phyloP scores from a whole-genome alignment of 2,329 filamentous ascomycete genomes.

The Raffaelea arxii region DNA sequence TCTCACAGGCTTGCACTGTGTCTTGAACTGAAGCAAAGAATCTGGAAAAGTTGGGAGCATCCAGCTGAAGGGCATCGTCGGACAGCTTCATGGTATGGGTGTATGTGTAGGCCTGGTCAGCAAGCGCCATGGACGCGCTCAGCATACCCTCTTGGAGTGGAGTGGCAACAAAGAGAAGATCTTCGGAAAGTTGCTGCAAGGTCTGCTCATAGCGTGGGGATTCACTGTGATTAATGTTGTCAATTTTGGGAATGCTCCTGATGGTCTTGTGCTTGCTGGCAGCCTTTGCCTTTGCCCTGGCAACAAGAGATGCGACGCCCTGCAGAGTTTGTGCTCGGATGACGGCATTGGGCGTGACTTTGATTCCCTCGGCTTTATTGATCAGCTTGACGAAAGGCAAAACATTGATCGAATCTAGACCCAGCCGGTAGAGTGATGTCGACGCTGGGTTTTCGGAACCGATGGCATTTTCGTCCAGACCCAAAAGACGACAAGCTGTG shows the following conservation, averaged over 20 bases:
- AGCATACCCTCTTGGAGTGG: conserved; percentile 18
- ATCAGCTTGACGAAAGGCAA: conserved; percentile 13
- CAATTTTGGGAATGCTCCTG: neutral
- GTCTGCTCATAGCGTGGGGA: conserved; percentile 7
- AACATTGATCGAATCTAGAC: conserved; percentile 15
- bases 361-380: conserved; percentile 8
- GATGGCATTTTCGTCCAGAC: conserved; percentile 6
- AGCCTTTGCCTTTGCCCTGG: neutral
- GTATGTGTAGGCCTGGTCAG: conserved; percentile 14
- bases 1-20: conserved; percentile 16
- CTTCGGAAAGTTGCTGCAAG: conserved; percentile 10
- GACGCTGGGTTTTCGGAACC: conserved; percentile 2
- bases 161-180: conserved; percentile 16
- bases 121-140: conserved; percentile 14
- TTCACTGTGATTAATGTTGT: neutral
- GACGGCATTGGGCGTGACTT: conserved; percentile 13
- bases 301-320: conserved; percentile 12
- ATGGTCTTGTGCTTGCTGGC: conserved; percentile 2
- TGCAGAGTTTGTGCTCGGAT: conserved; percentile 15
- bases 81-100: conserved; percentile 15
- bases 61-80: conserved; percentile 6
- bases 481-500: conserved; percentile 4
- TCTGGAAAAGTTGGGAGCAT: conserved; percentile 8
- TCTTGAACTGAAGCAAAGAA: conserved; percentile 14
- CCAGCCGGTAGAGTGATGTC: conserved; percentile 13